Conservation (phyloP, 441 rosid species). For the Syzygium syzygioides region DNA sequence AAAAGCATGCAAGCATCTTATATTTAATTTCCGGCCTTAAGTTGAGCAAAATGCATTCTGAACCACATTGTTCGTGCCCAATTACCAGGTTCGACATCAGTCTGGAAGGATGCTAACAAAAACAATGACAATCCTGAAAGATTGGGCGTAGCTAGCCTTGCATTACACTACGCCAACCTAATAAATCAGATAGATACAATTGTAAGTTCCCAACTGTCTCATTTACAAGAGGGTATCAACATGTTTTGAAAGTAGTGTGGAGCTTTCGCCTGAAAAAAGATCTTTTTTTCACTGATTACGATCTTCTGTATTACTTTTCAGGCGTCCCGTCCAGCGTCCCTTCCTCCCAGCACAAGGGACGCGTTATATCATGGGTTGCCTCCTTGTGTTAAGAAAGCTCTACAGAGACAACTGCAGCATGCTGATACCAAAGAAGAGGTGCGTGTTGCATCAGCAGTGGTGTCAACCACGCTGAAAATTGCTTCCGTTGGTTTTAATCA, state of each 20-base stretch:
- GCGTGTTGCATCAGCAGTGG: not conserved
- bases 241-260: not conserved
- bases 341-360: constrained; percentile 82
- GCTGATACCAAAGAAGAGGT: constrained; percentile 63
- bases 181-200: constrained; percentile 84
- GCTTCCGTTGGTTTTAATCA: not conserved
- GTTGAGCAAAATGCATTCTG: not conserved
- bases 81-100: constrained; percentile 26
- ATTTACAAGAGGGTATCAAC: not conserved
- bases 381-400: constrained; percentile 50
- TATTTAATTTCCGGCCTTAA: not conserved
- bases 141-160: constrained; percentile 82
- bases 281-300: not conserved
- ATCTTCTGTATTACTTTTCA: constrained; percentile 14
- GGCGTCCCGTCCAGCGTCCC: constrained; percentile 75
- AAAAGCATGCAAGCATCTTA: not conserved
- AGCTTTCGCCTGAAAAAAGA: not conserved
- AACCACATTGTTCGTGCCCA: constrained; percentile 1
- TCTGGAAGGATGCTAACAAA: constrained; percentile 13
- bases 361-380: constrained; percentile 73
- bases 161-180: constrained; percentile 88
- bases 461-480: not conserved
- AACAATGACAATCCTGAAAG: constrained; percentile 27
- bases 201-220: constrained; percentile 33
- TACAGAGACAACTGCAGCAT: constrained; percentile 52